Evolutionary conservation across 805 yeast genomes (phyloP).

Genomic region (Wickerhamiella alocasiicola): DNA sequence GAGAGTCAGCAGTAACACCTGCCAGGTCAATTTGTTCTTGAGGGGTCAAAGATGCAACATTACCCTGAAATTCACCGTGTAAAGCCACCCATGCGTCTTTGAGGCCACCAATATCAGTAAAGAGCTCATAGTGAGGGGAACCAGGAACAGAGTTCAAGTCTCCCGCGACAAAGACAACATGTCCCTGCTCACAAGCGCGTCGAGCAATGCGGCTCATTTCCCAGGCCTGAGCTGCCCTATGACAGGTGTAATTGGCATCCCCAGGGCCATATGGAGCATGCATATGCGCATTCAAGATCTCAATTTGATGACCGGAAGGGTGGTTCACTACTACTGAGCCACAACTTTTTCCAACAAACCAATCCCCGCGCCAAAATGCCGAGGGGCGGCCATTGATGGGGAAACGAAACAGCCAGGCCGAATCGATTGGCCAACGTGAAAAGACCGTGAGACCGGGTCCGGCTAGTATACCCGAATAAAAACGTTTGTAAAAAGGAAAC

Average conservation of each 20-base stretch:
- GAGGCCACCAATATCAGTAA: slow-evolving; percentile 56
- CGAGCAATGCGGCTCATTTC: slow-evolving; percentile 62
- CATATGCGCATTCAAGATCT: slow-evolving; percentile 83
- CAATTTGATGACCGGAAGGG: slow-evolving; percentile 39
- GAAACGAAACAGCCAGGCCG: slow-evolving; percentile 67
- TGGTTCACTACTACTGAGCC: slow-evolving; percentile 60
- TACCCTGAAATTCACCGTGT: slow-evolving; percentile 36
- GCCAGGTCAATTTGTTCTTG: slow-evolving; percentile 53
- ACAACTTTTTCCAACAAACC: slow-evolving; percentile 90
- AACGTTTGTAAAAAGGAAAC: slow-evolving; percentile 57
- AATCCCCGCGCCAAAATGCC: slow-evolving; percentile 90
- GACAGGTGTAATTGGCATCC: slow-evolving; percentile 81
- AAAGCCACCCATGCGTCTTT: slow-evolving; percentile 72
- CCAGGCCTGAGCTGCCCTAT: slow-evolving; percentile 94
- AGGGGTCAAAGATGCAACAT: slow-evolving; percentile 38
- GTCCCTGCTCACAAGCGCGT: slow-evolving; percentile 56
- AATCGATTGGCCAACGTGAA: slow-evolving; percentile 71
- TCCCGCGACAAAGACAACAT: slow-evolving; percentile 80
- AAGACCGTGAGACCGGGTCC: slow-evolving; percentile 90
- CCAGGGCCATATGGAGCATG: slow-evolving; percentile 93
- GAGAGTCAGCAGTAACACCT: slow-evolving; percentile 85
- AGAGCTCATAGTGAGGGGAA: slow-evolving; percentile 63
- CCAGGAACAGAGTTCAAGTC: slow-evolving; percentile 87
- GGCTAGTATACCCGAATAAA: slow-evolving; percentile 69
- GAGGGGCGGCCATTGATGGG: slow-evolving; percentile 91